Conservation (phyloP, 2,329 filamentous ascomycete genomes). For the Fusarium kyushuense region DNA sequence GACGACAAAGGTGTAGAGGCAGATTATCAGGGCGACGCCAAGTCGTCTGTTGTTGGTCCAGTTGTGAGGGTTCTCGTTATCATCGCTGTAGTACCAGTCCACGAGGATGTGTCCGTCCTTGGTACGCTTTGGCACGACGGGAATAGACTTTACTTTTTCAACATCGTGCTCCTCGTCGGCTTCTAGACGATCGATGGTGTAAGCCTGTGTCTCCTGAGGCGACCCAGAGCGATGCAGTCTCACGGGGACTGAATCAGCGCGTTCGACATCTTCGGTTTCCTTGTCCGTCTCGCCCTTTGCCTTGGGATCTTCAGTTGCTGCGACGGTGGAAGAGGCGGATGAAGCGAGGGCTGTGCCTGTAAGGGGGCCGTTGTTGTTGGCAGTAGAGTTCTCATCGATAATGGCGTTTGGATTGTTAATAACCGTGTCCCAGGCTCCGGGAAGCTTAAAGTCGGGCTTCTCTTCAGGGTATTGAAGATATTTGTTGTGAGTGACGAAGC, state of each 20-base stretch:
- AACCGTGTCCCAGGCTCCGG: constrained; percentile 55
- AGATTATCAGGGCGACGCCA: constrained; percentile 60
- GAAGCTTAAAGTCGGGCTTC: constrained; percentile 64
- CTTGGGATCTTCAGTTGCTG: constrained; percentile 32
- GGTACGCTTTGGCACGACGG: constrained; percentile 62
- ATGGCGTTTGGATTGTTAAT: constrained; percentile 49
- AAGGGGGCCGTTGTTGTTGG: constrained; percentile 18
- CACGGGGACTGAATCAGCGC: constrained; percentile 19
- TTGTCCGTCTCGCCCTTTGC: constrained; percentile 27
- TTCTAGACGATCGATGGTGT: constrained; percentile 35
- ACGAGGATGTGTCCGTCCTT: constrained; percentile 65
- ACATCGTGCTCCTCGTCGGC: constrained; percentile 53
- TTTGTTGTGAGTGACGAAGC: constrained; percentile 64
- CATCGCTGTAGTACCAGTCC: constrained; percentile 67
- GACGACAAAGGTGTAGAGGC: constrained; percentile 71
- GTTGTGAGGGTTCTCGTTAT: constrained; percentile 67
- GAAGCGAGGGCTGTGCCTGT: constrained; percentile 36
- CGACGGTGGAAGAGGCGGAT: constrained; percentile 43
- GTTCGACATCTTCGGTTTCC: constrained; percentile 31
- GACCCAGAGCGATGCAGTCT: constrained; percentile 45
- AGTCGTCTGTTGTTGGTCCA: constrained; percentile 61
- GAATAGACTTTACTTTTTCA: constrained; percentile 61
- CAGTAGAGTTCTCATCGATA: constrained; percentile 29
- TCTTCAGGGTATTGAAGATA: constrained; percentile 72
- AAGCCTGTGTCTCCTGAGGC: constrained; percentile 38